Evolutionary conservation across 2,329 filamentous ascomycete species (phyloP).

Genomic region (Microcera coccophila): DNA sequence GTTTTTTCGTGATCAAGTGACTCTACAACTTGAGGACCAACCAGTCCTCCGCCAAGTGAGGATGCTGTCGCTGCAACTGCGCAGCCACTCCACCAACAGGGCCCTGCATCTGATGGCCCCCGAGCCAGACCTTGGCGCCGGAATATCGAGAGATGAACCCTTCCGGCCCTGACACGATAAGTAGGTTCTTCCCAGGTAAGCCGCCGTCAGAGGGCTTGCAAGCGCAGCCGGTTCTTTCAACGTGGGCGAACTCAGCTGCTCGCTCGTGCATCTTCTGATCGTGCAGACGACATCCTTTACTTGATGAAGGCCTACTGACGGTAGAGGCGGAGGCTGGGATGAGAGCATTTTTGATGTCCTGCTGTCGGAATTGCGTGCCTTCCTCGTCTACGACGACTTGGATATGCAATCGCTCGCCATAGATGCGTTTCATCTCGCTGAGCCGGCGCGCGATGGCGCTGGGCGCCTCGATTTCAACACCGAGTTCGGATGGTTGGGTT

Average conservation of each 20-base stretch:
- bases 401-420: constrained; percentile 57
- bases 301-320: constrained; percentile 8
- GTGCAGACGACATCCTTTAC: constrained; percentile 28
- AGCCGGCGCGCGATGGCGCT: constrained; percentile 60
- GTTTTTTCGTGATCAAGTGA: too few relatives aligned
- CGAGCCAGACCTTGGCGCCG: constrained; percentile 71
- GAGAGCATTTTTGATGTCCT: constrained; percentile 42
- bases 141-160: constrained; percentile 81
- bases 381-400: constrained; percentile 84
- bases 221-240: constrained; percentile 22
- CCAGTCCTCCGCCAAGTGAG: constrained; percentile 41
- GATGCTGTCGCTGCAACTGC: constrained; percentile 49
- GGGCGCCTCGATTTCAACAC: constrained; percentile 20
- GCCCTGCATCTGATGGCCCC: constrained; percentile 71
- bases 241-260: constrained; percentile 31
- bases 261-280: constrained; percentile 28
- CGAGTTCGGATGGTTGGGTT: constrained; percentile 18
- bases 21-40: constrained; percentile 53
- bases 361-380: constrained; percentile 57
- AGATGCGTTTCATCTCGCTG: constrained; percentile 54
- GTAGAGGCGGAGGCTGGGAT: not conserved
- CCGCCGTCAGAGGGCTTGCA: constrained; percentile 23
- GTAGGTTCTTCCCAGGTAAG: constrained; percentile 53
- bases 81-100: constrained; percentile 65
- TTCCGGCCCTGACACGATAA: constrained; percentile 87